Evolutionary conservation across 108 stramenopile species (phyloP).

Genomic region (Chaetoceros muelleri): DNA sequence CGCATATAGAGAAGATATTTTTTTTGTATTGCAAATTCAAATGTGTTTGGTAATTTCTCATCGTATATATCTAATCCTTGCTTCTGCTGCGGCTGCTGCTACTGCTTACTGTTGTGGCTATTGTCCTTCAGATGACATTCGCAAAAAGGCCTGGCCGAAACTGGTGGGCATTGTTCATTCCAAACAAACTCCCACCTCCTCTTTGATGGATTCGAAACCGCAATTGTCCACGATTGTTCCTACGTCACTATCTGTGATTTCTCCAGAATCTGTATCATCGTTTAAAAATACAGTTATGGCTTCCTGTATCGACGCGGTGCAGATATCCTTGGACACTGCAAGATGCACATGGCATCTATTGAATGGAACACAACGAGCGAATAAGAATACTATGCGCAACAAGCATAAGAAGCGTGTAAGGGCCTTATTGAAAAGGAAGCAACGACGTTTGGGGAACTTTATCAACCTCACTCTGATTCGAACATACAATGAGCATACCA

Average conservation of each 20-base stretch:
- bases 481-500: conserved; percentile 21
- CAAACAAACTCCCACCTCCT: background rate
- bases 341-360: conserved; percentile 84
- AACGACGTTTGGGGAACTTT: conserved; percentile 60
- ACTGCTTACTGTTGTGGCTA: too few relatives aligned
- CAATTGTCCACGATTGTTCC: background rate
- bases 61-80: background rate
- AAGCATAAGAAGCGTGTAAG: conserved; percentile 14
- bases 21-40: background rate
- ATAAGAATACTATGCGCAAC: background rate
- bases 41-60: background rate
- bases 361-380: conserved; percentile 26
- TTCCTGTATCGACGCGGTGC: conserved; percentile 46
- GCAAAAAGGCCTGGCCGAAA: conserved; percentile 80
- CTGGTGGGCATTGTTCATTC: conserved; percentile 45
- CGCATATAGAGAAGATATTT: conserved; percentile 5
- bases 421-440: conserved; percentile 48
- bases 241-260: background rate
- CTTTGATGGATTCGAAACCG: conserved; percentile 1
- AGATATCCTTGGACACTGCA: conserved; percentile 66
- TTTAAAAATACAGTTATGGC: conserved; percentile 10
- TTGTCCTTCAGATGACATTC: conserved; percentile 59
- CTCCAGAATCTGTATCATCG: background rate
- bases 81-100: background rate
- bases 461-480: conserved; percentile 55